Conservation (phyloP, 306 rosid species). For the Gastrolobium villosum region DNA sequence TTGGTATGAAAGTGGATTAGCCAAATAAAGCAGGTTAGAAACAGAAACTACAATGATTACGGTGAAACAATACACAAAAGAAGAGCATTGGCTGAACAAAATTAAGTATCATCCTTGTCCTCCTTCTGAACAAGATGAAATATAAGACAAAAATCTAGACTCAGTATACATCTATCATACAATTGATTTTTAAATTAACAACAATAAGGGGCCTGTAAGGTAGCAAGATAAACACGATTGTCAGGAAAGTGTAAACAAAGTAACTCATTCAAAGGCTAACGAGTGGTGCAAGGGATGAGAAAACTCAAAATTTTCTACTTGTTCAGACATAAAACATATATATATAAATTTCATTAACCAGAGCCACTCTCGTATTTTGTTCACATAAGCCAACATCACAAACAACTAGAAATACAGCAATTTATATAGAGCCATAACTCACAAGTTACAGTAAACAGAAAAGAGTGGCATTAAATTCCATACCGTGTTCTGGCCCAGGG, state of each 20-base stretch:
- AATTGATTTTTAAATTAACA: neutral
- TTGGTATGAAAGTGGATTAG: neutral
- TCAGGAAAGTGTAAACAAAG: neutral
- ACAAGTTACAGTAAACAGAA: neutral
- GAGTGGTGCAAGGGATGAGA: neutral
- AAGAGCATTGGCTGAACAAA: neutral
- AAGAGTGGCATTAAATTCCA: neutral
- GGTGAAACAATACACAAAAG: neutral
- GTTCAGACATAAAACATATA: neutral
- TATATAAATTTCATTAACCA: neutral
- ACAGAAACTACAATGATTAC: neutral
- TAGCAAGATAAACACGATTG: neutral
- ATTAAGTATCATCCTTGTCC: neutral
- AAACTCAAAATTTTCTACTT: neutral
- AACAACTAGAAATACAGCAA: neutral
- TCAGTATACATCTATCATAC: neutral
- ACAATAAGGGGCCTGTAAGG: neutral
- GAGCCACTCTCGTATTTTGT: neutral
- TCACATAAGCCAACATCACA: neutral
- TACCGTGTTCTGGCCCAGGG: constrained; percentile 76
- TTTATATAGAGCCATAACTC: neutral
- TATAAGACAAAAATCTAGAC: neutral
- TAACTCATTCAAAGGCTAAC: neutral
- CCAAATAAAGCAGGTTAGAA: neutral
- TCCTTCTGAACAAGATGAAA: neutral